Evolutionary conservation across 2,329 filamentous ascomycete genomes (phyloP), one percentile per base, ranked within the genome.

Genomic region (Pleurostoma richardsiae): DNA sequence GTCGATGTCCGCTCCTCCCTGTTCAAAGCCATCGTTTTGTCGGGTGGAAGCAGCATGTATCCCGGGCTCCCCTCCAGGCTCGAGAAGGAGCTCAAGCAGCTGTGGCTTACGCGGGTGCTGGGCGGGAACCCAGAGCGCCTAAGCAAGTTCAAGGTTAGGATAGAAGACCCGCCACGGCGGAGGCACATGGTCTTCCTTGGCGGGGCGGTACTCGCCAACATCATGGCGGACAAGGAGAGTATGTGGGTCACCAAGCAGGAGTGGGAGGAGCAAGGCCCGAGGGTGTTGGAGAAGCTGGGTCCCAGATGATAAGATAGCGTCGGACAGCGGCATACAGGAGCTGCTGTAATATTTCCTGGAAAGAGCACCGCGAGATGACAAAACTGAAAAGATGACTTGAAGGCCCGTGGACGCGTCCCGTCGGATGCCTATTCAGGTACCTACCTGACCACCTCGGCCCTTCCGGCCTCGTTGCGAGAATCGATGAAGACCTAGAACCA

Each of bases 151-250:
- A 99, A 97, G 82, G 92, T 99, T 56, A 83, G 94, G 68, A 97
- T 99, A 76, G 94, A 99, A 69, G 94, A 99, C 67, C 94, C 94
- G 44, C 94, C 94, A 31, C 82, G 94, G 71, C 82, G 94, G 73
- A 81, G 92, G 69, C 94, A 99, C 76, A 97, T 99, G 91, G 94
- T 99, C n/a, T 97, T 99, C 79, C 72, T 99, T 47, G 94, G 94
- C 49, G 94, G 94, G 58, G 94, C 94, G 29, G 94, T 99, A 52
- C 75, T 99, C 60, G 94, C 94, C 58, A 97, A 97, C 66, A 95
- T 99, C 68, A 97, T 99, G 87, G 91, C 94, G 41, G 91, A 97
- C 72, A 97, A 96, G 74, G 90, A 96, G 68, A 88, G 86, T 66
- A 97, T 97, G 94, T 99, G 94, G 94, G 91, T 99, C 62, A 88